A percentile compares a stretch with the other conserved stretches of the same genome.
phyloP scores from a whole-genome alignment of 2,329 filamentous ascomycete species.

The Ophiostoma sp. region DNA sequence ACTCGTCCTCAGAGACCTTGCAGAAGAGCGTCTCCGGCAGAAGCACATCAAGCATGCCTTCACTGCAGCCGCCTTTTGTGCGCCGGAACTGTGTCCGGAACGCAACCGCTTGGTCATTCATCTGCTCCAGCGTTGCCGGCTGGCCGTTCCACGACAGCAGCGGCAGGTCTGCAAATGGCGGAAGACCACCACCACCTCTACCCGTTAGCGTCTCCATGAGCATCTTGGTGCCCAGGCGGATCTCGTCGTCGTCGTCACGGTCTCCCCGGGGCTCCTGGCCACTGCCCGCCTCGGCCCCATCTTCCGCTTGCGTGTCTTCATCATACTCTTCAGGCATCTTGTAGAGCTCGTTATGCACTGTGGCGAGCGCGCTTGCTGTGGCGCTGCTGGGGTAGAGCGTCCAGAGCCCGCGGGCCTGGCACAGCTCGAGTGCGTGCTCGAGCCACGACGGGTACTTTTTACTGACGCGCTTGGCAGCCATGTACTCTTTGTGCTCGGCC shows the following conservation, averaged over 20 bases:
- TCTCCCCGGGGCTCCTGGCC: constrained; percentile 14
- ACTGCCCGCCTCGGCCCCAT: background rate
- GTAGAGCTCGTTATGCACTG: constrained; percentile 70
- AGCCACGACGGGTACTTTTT: constrained; percentile 69
- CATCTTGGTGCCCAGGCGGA: constrained; percentile 39
- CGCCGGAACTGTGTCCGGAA: constrained; percentile 57
- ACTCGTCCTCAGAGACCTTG: background rate
- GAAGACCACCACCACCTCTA: constrained; percentile 41
- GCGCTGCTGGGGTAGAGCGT: constrained; percentile 69
- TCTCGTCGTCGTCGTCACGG: constrained; percentile 30
- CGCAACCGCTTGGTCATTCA: constrained; percentile 43
- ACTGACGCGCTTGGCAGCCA: constrained; percentile 53
- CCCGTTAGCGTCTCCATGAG: constrained; percentile 47
- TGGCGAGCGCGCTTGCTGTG: constrained; percentile 54
- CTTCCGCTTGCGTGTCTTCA: constrained; percentile 29
- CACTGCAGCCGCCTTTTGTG: constrained; percentile 62
- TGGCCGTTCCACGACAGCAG: constrained; percentile 61
- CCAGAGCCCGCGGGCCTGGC: constrained; percentile 69
- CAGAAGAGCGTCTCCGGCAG: constrained; percentile 25
- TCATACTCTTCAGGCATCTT: constrained; percentile 65
- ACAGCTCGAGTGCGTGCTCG: constrained; percentile 71
- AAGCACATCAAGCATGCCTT: constrained; percentile 30
- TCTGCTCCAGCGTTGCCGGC: constrained; percentile 36
- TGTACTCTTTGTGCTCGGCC: constrained; percentile 30
- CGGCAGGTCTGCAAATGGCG: constrained; percentile 47